Evolutionary conservation across 164 flowering plant genomes (phyloP).

Genomic region (Stephania yunnanensis): DNA sequence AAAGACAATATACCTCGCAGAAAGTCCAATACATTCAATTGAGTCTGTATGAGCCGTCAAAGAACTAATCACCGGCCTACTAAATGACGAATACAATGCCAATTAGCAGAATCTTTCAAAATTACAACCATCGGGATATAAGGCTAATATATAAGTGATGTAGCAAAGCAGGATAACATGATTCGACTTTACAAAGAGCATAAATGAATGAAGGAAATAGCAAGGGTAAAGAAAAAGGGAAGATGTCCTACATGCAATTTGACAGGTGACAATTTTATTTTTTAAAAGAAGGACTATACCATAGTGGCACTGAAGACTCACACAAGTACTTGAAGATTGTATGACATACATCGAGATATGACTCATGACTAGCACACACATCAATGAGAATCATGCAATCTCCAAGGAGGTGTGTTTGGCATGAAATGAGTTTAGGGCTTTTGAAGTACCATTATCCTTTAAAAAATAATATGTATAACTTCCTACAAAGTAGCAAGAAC

Average conservation of each 20-base stretch:
- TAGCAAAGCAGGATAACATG: neutral
- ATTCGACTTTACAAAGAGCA: too few species aligned
- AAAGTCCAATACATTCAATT: constrained; percentile 62
- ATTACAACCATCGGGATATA: neutral
- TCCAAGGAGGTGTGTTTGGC: too few species aligned
- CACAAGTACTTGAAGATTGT: too few species aligned
- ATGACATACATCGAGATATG: too few species aligned
- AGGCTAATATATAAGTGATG: neutral
- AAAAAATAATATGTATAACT: too few species aligned
- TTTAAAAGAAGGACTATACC: too few species aligned
- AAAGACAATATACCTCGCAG: constrained; percentile 42
- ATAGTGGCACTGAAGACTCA: too few species aligned
- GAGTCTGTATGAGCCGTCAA: constrained; percentile 73
- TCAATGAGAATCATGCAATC: too few species aligned
- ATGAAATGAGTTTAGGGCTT: too few species aligned
- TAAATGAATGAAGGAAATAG: neutral
- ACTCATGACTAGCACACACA: too few species aligned
- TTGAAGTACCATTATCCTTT: too few species aligned
- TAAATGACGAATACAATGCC: constrained; percentile 2
- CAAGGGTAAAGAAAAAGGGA: neutral
- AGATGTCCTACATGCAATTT: neutral
- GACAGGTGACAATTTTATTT: neutral
- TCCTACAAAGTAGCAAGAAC: too few species aligned
- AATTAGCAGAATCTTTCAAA: neutral
- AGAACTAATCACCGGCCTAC: constrained; percentile 80